Conservation (phyloP, 306 rosid species). For the Gynostemma pentaphyllum region DNA sequence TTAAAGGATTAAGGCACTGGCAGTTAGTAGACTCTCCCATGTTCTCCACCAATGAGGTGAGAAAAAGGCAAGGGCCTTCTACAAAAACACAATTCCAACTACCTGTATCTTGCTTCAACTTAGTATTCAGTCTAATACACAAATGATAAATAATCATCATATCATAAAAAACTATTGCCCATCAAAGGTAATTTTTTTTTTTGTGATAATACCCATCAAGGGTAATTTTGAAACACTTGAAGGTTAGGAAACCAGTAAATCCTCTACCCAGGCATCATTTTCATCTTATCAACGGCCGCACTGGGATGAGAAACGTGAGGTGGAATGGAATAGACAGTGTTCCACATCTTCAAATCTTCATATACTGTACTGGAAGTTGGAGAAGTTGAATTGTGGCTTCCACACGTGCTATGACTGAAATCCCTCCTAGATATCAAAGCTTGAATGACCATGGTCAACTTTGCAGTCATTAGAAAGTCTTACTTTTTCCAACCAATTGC, state of each 20-base stretch:
- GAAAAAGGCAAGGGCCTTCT: not conserved
- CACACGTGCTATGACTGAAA: slow-evolving; percentile 3
- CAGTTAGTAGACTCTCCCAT: not conserved
- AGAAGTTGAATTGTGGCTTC: not conserved
- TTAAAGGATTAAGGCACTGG: not conserved
- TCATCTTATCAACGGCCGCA: not conserved
- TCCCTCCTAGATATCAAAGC: not conserved
- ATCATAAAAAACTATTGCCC: not conserved
- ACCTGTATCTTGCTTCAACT: not conserved
- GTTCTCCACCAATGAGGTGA: not conserved
- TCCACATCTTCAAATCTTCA: slow-evolving; percentile 5
- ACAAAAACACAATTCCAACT: not conserved
- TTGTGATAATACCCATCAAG: too few species aligned
- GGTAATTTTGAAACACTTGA: not conserved
- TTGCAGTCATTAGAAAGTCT: not conserved
- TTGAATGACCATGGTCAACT: not conserved
- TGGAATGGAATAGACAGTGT: not conserved
- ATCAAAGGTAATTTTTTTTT: too few species aligned
- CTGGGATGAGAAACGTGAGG: not conserved
- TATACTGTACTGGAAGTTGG: not conserved
- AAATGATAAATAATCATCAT: not conserved
- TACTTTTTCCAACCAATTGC: slow-evolving; percentile 62
- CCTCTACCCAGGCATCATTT: not conserved
- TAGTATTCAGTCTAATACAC: slow-evolving; percentile 3
- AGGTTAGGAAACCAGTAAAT: slow-evolving; percentile 1